Conservation (phyloP, 345 rosid genomes). For the Eucalyptus pumila region DNA sequence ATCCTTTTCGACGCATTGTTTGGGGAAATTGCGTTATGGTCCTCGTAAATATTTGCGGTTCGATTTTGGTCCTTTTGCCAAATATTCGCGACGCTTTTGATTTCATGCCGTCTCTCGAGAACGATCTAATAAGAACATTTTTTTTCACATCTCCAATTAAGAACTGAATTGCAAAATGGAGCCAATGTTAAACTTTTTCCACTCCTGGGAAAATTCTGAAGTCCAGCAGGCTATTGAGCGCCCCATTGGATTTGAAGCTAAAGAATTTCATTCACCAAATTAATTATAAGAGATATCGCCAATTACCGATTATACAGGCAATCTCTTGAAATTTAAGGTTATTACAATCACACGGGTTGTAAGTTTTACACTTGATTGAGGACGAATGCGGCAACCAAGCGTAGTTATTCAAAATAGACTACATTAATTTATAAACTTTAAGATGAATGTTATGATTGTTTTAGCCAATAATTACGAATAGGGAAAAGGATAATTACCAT, state of each 20-base stretch:
- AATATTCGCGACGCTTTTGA: background rate
- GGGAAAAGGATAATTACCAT: background rate
- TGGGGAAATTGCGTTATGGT: background rate
- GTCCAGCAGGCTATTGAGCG: accelerated
- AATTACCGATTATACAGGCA: accelerated
- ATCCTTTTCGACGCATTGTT: accelerated
- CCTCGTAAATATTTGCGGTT: background rate
- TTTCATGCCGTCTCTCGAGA: background rate
- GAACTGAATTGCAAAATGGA: background rate
- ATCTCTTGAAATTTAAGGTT: background rate
- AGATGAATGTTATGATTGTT: background rate
- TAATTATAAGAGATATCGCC: accelerated
- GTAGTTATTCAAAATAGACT: accelerated
- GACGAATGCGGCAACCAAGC: accelerated
- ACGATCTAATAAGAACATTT: background rate
- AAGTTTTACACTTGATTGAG: accelerated
- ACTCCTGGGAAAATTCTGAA: background rate
- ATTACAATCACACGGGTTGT: accelerated
- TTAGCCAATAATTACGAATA: background rate
- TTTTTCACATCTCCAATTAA: background rate
- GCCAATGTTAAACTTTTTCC: background rate
- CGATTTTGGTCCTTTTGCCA: background rate
- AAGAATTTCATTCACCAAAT: background rate
- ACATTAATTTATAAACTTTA: background rate
- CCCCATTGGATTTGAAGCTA: accelerated